Evolutionary conservation across 495 filamentous ascomycete species (phyloP).

Genomic region (Saxophila tyrrhenica): DNA sequence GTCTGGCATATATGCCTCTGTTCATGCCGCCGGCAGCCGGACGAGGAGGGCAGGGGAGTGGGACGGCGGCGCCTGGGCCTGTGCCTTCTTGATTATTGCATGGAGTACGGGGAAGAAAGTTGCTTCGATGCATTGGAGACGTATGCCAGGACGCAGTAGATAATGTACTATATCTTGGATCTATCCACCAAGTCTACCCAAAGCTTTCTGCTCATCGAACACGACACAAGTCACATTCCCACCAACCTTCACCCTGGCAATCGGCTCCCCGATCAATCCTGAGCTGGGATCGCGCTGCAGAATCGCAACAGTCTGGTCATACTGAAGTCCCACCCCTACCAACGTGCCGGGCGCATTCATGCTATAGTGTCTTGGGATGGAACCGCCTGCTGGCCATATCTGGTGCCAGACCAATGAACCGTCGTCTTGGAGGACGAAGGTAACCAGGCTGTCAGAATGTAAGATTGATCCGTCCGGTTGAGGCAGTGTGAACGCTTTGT

Average conservation of each 20-base stretch:
- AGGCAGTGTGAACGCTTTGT: conserved; percentile 33
- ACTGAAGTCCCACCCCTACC: conserved; percentile 30
- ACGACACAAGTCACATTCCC: conserved; percentile 26
- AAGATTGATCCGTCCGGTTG: conserved; percentile 12
- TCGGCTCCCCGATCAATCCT: conserved; percentile 22
- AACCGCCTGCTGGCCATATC: conserved; percentile 29
- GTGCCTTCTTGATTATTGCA: conserved; percentile 25
- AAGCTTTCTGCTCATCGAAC: conserved; percentile 23
- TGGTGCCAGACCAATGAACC: conserved; percentile 19
- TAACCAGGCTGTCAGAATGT: conserved; percentile 36
- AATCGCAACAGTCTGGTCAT: conserved; percentile 19
- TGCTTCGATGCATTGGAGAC: background rate
- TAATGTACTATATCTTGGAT: background rate
- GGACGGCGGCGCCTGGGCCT: conserved; percentile 26
- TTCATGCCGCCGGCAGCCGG: conserved; percentile 56
- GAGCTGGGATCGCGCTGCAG: conserved; percentile 22
- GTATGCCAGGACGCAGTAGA: background rate
- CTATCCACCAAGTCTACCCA: background rate
- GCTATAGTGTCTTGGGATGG: conserved; percentile 31
- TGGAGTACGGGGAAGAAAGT: background rate
- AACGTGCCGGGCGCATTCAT: conserved; percentile 23
- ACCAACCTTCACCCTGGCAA: conserved; percentile 15
- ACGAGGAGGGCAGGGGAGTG: conserved; percentile 11
- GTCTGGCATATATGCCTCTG: conserved; percentile 71
- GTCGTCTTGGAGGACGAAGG: conserved; percentile 25